phyloP scores from a whole-genome alignment of 2,329 filamentous ascomycete species.

The Fusarium sp. region DNA sequence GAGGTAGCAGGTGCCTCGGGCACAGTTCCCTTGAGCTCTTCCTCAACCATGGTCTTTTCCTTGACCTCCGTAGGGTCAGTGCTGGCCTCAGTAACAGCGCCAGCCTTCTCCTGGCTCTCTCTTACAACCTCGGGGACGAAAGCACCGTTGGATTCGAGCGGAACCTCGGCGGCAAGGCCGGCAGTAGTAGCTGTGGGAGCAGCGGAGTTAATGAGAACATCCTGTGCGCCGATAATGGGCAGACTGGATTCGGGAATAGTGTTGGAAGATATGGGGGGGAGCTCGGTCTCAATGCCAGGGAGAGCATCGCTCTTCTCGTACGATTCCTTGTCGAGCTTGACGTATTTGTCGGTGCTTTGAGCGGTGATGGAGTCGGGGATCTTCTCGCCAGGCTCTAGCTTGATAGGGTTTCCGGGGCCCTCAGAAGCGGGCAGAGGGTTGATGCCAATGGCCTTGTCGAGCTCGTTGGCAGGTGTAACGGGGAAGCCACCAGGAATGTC shows the following conservation, averaged over 20 bases:
- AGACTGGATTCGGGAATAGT: slow-evolving; percentile 86
- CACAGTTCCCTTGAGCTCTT: slow-evolving; percentile 74
- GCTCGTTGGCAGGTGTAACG: slow-evolving; percentile 68
- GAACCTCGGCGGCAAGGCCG: slow-evolving; percentile 71
- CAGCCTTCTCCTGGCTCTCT: slow-evolving; percentile 74
- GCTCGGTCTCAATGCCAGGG: slow-evolving; percentile 57
- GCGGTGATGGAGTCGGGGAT: slow-evolving; percentile 74
- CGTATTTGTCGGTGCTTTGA: slow-evolving; percentile 74
- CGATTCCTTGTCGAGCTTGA: slow-evolving; percentile 82
- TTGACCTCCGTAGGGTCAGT: slow-evolving; percentile 69
- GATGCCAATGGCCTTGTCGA: slow-evolving; percentile 63
- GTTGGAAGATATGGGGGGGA: slow-evolving; percentile 66
- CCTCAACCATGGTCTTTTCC: slow-evolving; percentile 76
- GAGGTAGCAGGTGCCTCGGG: slow-evolving; percentile 66
- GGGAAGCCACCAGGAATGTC: slow-evolving; percentile 62
- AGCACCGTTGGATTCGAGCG: slow-evolving; percentile 62
- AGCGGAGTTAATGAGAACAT: slow-evolving; percentile 61
- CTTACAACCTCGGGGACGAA: slow-evolving; percentile 63
- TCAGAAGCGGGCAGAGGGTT: slow-evolving; percentile 69
- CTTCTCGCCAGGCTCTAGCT: slow-evolving; percentile 80
- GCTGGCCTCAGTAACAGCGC: slow-evolving; percentile 72
- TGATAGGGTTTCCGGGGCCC: slow-evolving; percentile 79
- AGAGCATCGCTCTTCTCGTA: slow-evolving; percentile 82
- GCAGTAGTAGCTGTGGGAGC: slow-evolving; percentile 70
- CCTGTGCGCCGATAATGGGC: slow-evolving; percentile 61